Evolutionary conservation across 371 early-diverging fungal genomes (phyloP).

Genomic region (Coemansia sp.): DNA sequence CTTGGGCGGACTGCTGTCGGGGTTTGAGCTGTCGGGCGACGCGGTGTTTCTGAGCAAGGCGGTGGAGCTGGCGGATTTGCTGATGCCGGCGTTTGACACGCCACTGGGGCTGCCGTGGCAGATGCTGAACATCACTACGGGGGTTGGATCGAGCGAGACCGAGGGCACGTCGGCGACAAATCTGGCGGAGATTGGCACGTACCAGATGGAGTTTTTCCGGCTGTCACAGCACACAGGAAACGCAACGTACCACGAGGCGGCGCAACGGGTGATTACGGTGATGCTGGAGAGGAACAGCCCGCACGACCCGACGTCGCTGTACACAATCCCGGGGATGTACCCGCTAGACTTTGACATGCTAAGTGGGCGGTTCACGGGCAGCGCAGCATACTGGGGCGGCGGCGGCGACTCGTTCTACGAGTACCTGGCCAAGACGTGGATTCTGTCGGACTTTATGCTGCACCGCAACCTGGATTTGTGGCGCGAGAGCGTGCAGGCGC

Average conservation of each 20-base stretch:
- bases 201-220: conserved; percentile 88
- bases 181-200: conserved; percentile 82
- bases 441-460: conserved; percentile 46
- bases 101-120: conserved; percentile 73
- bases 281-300: conserved; percentile 38
- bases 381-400: conserved; percentile 60
- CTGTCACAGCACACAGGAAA: conserved; percentile 75
- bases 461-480: conserved; percentile 47
- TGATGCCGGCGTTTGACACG: conserved; percentile 80
- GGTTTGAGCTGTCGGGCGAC: conserved; percentile 68
- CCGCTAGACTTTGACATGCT: conserved; percentile 46
- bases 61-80: conserved; percentile 71
- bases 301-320: conserved; percentile 19
- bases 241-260: conserved; percentile 65
- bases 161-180: conserved; percentile 28
- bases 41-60: conserved; percentile 70
- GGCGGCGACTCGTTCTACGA: conserved; percentile 95
- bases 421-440: conserved; percentile 72
- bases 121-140: conserved; percentile 45
- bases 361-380: conserved; percentile 30
- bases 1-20: conserved; percentile 84
- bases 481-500: conserved; percentile 45
- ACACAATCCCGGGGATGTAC: conserved; percentile 44
- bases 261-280: conserved; percentile 40
- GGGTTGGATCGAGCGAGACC: conserved; percentile 68